A percentile compares a stretch with the other conserved stretches of the same genome.
Conservation (phyloP, 768 basidiomycete genomes). For the Tulasnella sp. region DNA sequence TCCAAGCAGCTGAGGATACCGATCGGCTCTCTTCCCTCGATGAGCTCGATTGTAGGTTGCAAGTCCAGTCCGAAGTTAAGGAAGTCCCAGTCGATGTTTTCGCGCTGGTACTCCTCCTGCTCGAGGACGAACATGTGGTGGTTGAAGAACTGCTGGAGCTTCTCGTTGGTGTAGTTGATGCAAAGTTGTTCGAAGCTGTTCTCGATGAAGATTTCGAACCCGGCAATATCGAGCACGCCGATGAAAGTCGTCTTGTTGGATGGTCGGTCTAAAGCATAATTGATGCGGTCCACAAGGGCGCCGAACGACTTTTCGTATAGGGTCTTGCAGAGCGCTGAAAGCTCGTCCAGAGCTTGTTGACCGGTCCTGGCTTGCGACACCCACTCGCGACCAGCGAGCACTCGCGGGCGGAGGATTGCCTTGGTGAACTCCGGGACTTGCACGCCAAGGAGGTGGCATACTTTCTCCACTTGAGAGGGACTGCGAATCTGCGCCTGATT, state of each 20-base stretch:
- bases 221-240: constrained; percentile 97
- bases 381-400: constrained; percentile 94
- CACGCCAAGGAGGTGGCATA: constrained; percentile 85
- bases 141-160: constrained; percentile 95
- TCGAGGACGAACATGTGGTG: constrained; percentile 99
- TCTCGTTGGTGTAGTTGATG: constrained; percentile 99
- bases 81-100: constrained; percentile 95
- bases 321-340: constrained; percentile 84
- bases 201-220: constrained; percentile 79
- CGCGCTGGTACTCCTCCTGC: constrained; percentile 95
- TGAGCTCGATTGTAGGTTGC: constrained; percentile 96
- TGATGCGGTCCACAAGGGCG: constrained; percentile 86
- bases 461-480: constrained; percentile 46
- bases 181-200: constrained; percentile 96
- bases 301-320: constrained; percentile 97
- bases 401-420: constrained; percentile 77
- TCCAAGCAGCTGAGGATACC: constrained; percentile 90
- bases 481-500: constrained; percentile 52
- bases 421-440: constrained; percentile 78
- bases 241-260: constrained; percentile 89
- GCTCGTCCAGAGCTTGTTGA: constrained; percentile 87
- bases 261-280: constrained; percentile 86
- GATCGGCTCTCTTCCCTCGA: constrained; percentile 69
- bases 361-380: constrained; percentile 85
- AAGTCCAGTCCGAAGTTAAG: constrained; percentile 96